A percentile compares a stretch with the other conserved stretches of the same genome.
These are phyloP conservation scores for Metschnikowia rubicola DNA, from an alignment of 805 yeast genomes.

Conservation along the genomic window DNA sequence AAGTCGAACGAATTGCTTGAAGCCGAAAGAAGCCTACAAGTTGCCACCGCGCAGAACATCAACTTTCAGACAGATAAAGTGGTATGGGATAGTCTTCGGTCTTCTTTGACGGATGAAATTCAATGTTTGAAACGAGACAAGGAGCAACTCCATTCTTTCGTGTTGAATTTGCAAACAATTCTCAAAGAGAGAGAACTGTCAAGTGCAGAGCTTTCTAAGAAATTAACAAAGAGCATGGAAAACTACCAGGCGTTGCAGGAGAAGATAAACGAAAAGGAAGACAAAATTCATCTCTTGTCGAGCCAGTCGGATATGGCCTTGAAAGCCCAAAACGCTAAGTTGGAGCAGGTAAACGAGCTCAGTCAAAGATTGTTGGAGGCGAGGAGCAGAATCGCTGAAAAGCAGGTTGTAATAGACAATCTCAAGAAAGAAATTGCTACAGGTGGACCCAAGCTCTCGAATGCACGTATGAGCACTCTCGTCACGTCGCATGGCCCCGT, in stretches of 20 bases:
- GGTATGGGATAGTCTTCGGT: conserved; percentile 46
- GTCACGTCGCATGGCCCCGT: neutral
- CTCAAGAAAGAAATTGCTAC: conserved; percentile 20
- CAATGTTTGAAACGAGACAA: conserved; percentile 55
- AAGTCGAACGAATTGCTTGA: conserved; percentile 52
- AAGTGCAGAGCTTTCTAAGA: conserved; percentile 45
- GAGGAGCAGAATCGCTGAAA: conserved; percentile 40
- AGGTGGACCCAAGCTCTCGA: neutral
- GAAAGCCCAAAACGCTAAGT: conserved; percentile 49
- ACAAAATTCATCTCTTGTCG: conserved; percentile 47
- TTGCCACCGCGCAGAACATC: conserved; percentile 42
- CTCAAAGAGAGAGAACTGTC: conserved; percentile 59
- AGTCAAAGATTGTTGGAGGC: conserved; percentile 41
- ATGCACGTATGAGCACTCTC: neutral
- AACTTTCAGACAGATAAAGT: conserved; percentile 54
- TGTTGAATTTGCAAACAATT: conserved; percentile 57
- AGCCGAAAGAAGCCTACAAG: conserved; percentile 44
- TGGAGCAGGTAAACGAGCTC: conserved; percentile 56
- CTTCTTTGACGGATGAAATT: conserved; percentile 51
- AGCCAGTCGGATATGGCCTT: conserved; percentile 56
- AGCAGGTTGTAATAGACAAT: conserved; percentile 37
- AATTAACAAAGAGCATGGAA: conserved; percentile 48
- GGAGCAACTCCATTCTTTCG: conserved; percentile 51
- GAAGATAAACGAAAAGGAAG: conserved; percentile 51
- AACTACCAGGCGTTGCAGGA: conserved; percentile 43